phyloP scores from a whole-genome alignment of 306 rosid species.

The Vigna unguiculata region DNA sequence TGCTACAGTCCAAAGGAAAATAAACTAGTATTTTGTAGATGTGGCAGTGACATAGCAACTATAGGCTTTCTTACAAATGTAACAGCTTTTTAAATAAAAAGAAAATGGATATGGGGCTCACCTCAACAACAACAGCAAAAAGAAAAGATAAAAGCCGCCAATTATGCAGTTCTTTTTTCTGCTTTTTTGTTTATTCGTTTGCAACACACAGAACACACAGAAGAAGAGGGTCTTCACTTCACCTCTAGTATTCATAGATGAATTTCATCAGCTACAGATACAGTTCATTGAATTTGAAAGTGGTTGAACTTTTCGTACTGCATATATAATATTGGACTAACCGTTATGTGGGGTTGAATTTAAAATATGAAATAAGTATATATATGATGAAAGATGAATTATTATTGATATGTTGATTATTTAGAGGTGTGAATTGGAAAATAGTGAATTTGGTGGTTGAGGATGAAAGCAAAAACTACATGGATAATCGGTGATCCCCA shows the following conservation, averaged over 20 bases:
- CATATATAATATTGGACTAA: too few relatives aligned
- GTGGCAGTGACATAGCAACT: constrained; percentile 66
- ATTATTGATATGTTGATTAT: too few relatives aligned
- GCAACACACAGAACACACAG: constrained; percentile 9
- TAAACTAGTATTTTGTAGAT: constrained; percentile 33
- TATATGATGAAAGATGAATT: too few relatives aligned
- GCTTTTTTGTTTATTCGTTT: constrained; percentile 1
- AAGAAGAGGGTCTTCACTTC: background rate
- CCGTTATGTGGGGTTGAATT: too few relatives aligned
- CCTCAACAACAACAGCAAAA: constrained; percentile 22
- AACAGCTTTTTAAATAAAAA: constrained; percentile 30
- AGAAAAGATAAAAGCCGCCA: constrained; percentile 32
- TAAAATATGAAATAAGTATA: too few relatives aligned
- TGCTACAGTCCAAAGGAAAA: constrained; percentile 44
- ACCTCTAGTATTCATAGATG: background rate
- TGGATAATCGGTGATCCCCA: background rate
- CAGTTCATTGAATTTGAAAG: too few relatives aligned
- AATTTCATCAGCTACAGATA: background rate
- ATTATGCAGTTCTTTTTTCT: constrained; percentile 37
- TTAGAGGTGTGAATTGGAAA: background rate
- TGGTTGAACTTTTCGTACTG: too few relatives aligned
- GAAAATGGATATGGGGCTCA: constrained; percentile 37
- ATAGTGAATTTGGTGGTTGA: background rate
- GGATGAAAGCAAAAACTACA: constrained; percentile 23
- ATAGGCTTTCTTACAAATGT: constrained; percentile 29